A percentile compares a stretch with the other conserved stretches of the same genome.
These are phyloP conservation scores for Mycena indigotica DNA, from an alignment of 768 basidiomycete genomes.

Conservation along the genomic window DNA sequence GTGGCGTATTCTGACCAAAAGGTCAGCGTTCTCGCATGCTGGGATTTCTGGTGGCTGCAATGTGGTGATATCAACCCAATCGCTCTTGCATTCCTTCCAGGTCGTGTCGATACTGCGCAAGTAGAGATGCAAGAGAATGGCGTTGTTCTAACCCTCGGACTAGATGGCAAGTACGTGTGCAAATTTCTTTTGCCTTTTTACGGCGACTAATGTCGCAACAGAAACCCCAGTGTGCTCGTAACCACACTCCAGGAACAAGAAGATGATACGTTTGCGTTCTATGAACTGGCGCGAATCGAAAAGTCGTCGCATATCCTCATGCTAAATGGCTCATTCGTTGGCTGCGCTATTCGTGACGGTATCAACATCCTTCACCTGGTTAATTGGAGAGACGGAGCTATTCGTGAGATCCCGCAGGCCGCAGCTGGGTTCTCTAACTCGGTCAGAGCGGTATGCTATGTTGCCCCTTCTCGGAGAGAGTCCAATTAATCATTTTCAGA, in stretches of 20 bases:
- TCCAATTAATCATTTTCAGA: too few species aligned
- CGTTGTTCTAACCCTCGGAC: conserved; percentile 11
- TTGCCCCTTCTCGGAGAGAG: too few species aligned
- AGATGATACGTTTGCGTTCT: neutral
- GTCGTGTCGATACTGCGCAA: conserved; percentile 5
- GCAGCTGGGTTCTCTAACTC: neutral
- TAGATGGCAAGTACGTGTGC: conserved; percentile 1
- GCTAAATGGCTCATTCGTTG: conserved; percentile 10
- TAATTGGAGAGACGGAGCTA: neutral
- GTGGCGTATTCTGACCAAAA: conserved; percentile 15
- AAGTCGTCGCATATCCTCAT: conserved; percentile 8
- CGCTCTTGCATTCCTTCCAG: conserved; percentile 15
- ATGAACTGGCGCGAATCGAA: conserved; percentile 3
- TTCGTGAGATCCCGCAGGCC: neutral
- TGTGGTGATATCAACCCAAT: conserved; percentile 4
- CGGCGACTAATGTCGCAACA: neutral
- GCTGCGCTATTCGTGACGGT: conserved; percentile 12
- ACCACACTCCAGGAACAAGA: neutral
- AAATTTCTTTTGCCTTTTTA: neutral
- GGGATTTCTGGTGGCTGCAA: conserved; percentile 7
- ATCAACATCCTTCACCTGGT: conserved; percentile 5
- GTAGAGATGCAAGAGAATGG: conserved; percentile 1
- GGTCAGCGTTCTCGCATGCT: conserved; percentile 15
- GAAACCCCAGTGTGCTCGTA: neutral
- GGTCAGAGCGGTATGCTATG: too few species aligned